phyloP scores from a whole-genome alignment of 176 grass and related monocot genomes.

The Olyra latifolia region DNA sequence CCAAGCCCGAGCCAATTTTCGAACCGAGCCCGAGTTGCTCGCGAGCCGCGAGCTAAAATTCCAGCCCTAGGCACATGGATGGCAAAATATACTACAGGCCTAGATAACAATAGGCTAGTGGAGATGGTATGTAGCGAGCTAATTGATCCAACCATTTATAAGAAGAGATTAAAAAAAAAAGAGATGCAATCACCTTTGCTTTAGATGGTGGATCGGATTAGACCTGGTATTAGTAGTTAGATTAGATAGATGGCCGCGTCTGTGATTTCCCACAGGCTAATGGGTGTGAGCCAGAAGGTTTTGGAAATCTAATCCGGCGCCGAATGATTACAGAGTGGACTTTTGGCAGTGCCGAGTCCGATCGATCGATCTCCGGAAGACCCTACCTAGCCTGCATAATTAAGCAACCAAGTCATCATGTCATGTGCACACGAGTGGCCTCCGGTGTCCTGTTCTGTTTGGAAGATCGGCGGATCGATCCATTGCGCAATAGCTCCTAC shows the following conservation, averaged over 20 bases:
- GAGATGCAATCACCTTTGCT: slow-evolving; percentile 13
- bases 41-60: too few species aligned
- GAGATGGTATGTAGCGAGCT: slow-evolving; percentile 16
- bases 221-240: slow-evolving; percentile 15
- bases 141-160: slow-evolving; percentile 16
- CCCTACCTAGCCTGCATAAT: slow-evolving; percentile 29
- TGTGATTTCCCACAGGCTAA: not conserved
- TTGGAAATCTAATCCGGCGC: slow-evolving; percentile 35
- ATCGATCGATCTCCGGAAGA: not conserved
- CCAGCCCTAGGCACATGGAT: too few species aligned
- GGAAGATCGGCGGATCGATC: slow-evolving; percentile 23
- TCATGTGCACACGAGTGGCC: slow-evolving; percentile 56
- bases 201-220: slow-evolving; percentile 35
- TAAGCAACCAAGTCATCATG: slow-evolving; percentile 49
- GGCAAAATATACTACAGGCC: not conserved
- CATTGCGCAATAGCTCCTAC: not conserved
- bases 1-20: too few species aligned
- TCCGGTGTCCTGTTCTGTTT: slow-evolving; percentile 47
- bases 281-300: not conserved
- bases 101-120: slow-evolving; percentile 8
- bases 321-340: slow-evolving; percentile 48
- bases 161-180: not conserved
- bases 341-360: slow-evolving; percentile 28
- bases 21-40: too few species aligned
- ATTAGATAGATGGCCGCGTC: not conserved